phyloP scores from a whole-genome alignment of 1,284 basidiomycete genomes.

The Volvariella volvacea region DNA sequence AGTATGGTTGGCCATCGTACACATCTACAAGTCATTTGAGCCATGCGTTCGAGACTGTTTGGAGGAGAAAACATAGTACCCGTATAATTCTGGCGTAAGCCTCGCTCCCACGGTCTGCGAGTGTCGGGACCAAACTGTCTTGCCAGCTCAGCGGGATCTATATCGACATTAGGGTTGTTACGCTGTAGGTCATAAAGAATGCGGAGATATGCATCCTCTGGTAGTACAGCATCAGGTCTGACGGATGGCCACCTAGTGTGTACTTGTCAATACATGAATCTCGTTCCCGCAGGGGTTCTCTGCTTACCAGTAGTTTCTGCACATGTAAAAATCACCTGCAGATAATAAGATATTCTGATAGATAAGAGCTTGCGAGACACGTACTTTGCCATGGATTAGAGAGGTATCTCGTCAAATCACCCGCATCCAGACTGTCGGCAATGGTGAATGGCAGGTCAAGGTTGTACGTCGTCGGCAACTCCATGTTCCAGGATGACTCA shows the following conservation, averaged over 20 bases:
- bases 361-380: neutral
- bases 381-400: constrained; percentile 16
- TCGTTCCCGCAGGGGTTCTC: neutral
- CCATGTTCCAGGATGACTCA: constrained; percentile 16
- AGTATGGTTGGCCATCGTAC: constrained; percentile 3
- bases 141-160: neutral
- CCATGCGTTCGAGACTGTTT: neutral
- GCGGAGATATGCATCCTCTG: too few relatives aligned
- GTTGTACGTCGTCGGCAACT: constrained; percentile 11
- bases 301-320: constrained; percentile 12
- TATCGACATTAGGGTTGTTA: neutral
- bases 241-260: constrained; percentile 16
- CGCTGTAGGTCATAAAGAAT: too few relatives aligned
- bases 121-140: too few relatives aligned
- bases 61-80: constrained; percentile 1
- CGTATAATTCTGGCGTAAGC: constrained; percentile 6
- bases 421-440: constrained; percentile 9
- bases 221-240: constrained; percentile 15
- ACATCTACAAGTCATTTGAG: constrained; percentile 4
- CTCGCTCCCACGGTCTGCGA: constrained; percentile 8
- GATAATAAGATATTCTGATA: too few relatives aligned
- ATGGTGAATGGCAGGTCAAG: constrained; percentile 7
- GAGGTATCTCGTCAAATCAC: constrained; percentile 15
- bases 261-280: neutral
- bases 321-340: constrained; percentile 16